phyloP scores from a whole-genome alignment of 768 basidiomycete species.

The Phaeotremella skinneri region DNA sequence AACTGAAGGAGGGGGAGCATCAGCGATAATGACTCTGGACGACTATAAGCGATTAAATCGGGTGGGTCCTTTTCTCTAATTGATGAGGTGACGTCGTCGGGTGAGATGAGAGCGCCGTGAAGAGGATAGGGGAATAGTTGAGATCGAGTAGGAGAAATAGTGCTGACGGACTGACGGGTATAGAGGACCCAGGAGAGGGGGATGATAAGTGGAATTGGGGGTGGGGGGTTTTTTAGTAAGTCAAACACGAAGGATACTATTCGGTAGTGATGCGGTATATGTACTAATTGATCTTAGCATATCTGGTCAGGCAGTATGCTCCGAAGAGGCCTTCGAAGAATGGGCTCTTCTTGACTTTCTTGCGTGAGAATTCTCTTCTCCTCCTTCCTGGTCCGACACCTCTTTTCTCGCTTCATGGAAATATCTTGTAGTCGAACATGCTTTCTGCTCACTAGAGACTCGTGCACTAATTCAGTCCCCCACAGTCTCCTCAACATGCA shows the following conservation, averaged over 20 bases:
- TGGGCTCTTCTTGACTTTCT: constrained; percentile 20
- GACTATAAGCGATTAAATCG: constrained; percentile 24
- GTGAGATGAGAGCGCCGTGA: neutral
- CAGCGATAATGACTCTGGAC: constrained; percentile 14
- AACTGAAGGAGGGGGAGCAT: neutral
- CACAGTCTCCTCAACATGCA: constrained; percentile 28
- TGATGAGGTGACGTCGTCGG: too few species aligned
- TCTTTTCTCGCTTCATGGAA: neutral
- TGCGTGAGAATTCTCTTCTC: constrained; percentile 12
- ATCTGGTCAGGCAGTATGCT: constrained; percentile 15
- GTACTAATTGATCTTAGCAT: constrained; percentile 8
- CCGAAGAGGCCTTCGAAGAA: constrained; percentile 25
- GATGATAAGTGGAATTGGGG: constrained; percentile 20
- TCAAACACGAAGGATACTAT: neutral
- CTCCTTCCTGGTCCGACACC: neutral
- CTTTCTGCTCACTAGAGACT: too few species aligned
- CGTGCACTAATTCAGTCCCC: neutral
- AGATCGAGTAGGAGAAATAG: neutral
- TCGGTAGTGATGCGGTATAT: neutral
- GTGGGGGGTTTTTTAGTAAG: constrained; percentile 26
- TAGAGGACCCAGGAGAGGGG: constrained; percentile 21
- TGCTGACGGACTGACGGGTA: neutral
- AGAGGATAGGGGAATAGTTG: neutral
- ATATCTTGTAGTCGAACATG: neutral
- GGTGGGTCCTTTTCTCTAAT: too few species aligned